Evolutionary conservation across 1,139 yeast genomes (phyloP).

Genomic region (Suhomyces panamericanus): DNA sequence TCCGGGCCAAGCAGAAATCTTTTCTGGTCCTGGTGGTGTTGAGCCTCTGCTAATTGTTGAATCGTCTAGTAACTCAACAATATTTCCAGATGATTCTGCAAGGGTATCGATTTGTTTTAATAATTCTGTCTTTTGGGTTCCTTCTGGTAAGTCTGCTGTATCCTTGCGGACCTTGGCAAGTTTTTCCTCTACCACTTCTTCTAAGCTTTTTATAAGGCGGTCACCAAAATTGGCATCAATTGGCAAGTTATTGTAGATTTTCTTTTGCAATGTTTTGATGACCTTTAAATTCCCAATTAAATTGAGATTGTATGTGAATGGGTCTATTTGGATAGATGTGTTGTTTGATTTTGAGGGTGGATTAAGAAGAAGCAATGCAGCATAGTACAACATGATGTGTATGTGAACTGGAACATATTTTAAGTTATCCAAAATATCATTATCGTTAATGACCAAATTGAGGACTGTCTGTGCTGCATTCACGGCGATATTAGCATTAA

Average conservation of each 20-base stretch:
- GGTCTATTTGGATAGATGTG: conserved; percentile 16
- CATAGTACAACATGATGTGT: conserved; percentile 69
- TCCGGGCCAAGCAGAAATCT: conserved; percentile 68
- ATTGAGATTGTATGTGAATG: conserved; percentile 21
- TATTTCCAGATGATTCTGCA: conserved; percentile 17
- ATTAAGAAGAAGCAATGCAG: conserved; percentile 56
- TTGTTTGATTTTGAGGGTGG: conserved; percentile 40
- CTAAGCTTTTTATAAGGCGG: conserved; percentile 48
- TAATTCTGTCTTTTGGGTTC: conserved; percentile 16
- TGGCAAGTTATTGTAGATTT: conserved; percentile 48
- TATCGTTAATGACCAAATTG: conserved; percentile 57
- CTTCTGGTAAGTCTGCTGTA: conserved; percentile 14
- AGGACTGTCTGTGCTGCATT: conserved; percentile 66
- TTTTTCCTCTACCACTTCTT: conserved; percentile 45
- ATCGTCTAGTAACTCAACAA: conserved; percentile 23
- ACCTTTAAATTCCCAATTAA: conserved; percentile 30
- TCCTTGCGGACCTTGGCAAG: conserved; percentile 17
- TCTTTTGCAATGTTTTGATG: conserved; percentile 43
- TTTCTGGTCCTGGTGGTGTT: conserved; percentile 42
- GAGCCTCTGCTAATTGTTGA: conserved; percentile 27
- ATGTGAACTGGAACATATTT: conserved; percentile 71
- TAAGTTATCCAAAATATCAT: conserved; percentile 57
- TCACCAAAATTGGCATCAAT: conserved; percentile 55
- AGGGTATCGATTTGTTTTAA: conserved; percentile 21
- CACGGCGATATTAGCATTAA: conserved; percentile 51